Base-by-base conservation (phyloP, 257 asterid species). In the Catharanthus roseus region DNA sequence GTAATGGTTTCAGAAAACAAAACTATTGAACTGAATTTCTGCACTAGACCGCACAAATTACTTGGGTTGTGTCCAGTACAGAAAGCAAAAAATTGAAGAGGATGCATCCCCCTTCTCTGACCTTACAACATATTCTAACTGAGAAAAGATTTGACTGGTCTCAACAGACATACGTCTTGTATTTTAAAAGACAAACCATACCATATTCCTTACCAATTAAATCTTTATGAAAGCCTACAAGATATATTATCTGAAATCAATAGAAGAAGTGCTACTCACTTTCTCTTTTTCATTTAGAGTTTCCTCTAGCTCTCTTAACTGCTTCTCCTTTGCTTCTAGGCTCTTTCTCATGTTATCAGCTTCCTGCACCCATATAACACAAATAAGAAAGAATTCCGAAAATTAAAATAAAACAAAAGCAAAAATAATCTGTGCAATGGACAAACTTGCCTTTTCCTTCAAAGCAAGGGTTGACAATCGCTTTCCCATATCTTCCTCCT, bases 401-500 rank as follows among this genome's bases (percentile, higher is more conserved):
- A n/a, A n/a, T n/a, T n/a, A n/a, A n/a, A n/a, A n/a, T n/a, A n/a
- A 63, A n/a, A 70, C 44, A 67, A 6, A 12, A 60, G 26, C 41
- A 56, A 33, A 10, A 68, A 18, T 13, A 51, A 42, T 53, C 39
- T 71, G 67, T 50, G 65, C 53, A 57, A 57, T 72, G 65, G 38
- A 72, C 45, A 81, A 78, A 77, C 80, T 76, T 75, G 77, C 99
- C 92, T 89, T 85, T 88, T 91, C 97, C 87, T 83, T 86, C 28
- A 77, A 80, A 51, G 83, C 64, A 69, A 89, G 69, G 76, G 72
- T 72, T 50, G 96, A 85, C 51, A 80, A 76, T 76, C 93, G 86
- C 77, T 78, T 70, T 77, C 86, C 79, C 44, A 88, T 82, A 79
- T 91, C 96, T 41, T 91, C 96, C 80, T 91, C 99, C 78, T 88